These are phyloP conservation scores for Alternaria metachromatica DNA, from an alignment of 2,329 filamentous ascomycete genomes.

Conservation along the genomic window DNA sequence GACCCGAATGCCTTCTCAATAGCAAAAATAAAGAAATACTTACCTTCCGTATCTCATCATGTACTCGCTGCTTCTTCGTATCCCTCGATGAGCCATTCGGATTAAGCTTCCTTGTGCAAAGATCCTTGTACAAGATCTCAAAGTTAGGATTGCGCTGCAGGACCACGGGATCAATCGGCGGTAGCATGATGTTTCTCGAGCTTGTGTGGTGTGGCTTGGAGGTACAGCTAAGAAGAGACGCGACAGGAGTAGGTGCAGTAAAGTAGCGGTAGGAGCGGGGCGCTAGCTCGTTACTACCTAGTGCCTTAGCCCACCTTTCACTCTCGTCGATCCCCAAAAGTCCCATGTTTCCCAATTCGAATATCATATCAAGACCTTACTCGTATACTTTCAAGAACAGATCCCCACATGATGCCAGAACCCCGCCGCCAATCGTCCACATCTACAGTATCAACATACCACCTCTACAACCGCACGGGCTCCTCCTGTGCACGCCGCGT, in stretches of 20 bases:
- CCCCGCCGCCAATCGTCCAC: background rate
- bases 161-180: constrained; percentile 48
- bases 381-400: background rate
- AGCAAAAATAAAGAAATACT: background rate
- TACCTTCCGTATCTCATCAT: constrained; percentile 50
- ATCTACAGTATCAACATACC: constrained; percentile 14
- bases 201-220: background rate
- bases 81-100: constrained; percentile 53
- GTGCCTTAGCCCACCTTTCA: constrained; percentile 8
- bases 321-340: background rate
- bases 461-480: constrained; percentile 66
- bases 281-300: constrained; percentile 4
- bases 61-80: constrained; percentile 51
- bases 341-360: background rate
- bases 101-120: constrained; percentile 53
- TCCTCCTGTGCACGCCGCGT: constrained; percentile 69
- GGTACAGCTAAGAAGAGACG: background rate
- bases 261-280: constrained; percentile 1
- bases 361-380: too few species aligned
- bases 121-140: constrained; percentile 53
- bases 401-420: background rate
- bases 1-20: background rate
- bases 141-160: constrained; percentile 54
- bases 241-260: background rate
- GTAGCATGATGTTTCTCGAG: constrained; percentile 43